Base-by-base conservation (phyloP, 2,329 filamentous ascomycete genomes). In the Zymoseptoria pseudotritici region DNA sequence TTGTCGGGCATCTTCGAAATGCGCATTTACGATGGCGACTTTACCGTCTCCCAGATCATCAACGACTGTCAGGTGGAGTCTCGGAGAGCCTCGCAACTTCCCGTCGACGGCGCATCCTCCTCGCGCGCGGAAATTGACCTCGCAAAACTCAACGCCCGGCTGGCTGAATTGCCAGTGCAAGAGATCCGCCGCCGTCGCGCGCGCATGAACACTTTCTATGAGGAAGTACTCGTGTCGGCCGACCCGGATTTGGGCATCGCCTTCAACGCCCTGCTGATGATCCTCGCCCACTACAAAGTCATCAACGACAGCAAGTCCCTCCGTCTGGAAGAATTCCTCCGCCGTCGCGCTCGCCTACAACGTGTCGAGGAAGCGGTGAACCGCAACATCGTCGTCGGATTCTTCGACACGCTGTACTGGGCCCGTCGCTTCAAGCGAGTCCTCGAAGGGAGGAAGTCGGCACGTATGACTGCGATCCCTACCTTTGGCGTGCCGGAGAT, bases 281-380 rank as follows among this genome's bases (percentile, higher is more conserved):
- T 96, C 62, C 80, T 99, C 59, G 93, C 95, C 36, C 94, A 99
- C 75, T 96, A 99, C 81, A 99, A 97, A 70, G 91, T 99, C 70
- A 99, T 99, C 73, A 96, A 88, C 67, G 94, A 99, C 75, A 97
- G 88, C 78, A 97, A 97, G 80, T 96, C 91, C 75, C 78, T 99
- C 71, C 91, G 90, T 63, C 83, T 99, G 2, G 94, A 99, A 70
- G 94, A 99, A 72, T 99, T 96, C 74, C 77, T 99, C 59, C 88
- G 93, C 60, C 90, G 95, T 46, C 87, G 93, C 63, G 91, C 92
- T 31, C 86, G 93, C 57, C 81, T 99, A 54, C 93, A 97, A 73
- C 88, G 93, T 62, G 93, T 99, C 1, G 91, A 99, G 69, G 93
- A 99, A 75, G 91, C 94, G 66, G 91, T 97, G 51, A 88, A 91